Base-by-base conservation (phyloP, 345 rosid genomes). In the Euphorbia peplus region DNA sequence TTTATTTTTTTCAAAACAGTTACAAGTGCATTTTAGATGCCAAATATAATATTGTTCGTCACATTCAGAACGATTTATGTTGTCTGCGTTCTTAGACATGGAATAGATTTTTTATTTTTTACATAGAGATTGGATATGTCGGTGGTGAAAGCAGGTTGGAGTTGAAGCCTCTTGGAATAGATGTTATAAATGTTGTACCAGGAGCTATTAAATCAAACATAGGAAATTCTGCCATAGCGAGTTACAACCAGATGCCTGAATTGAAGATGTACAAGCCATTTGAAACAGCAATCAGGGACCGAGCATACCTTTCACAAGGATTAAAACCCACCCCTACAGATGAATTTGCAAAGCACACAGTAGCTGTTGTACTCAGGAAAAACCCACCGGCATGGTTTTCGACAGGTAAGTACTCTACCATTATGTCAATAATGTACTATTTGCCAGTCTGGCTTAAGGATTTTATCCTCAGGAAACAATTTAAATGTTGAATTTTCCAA, bases 151-250 rank as follows among this genome's bases (percentile, higher is more conserved):
- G 76, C 80, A 90, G 98, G 78, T 81, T 90, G 86, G 97, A 93
- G 76, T 90, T 93, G 5, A 63, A 80, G 28, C 91, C 82, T 51
- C 82, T 90, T 5, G 98, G 97, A 60, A 93, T 93, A 1, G 83
- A 88, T 30, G 95, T 89, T 18, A 76, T 89, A 73, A 84, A 75
- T 48, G 91, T 93, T 44, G 96, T 79, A 18, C 97, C 97, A 0
- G 97, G 96, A 76, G 95, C 90, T 30, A 63, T 91, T 75, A 82
- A 72, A 70, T 86, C 98, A n/a, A 93, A 93, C 83, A 83, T 91
- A 15, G 95, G 84, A 50, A 87, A 76, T 68, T 78, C 91, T 39
- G 92, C 95, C 21, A 11, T 73, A 35, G 75, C 85, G 7, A 81
- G 53, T 81, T 84, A 83, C 83, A 74, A 73, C 62, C 68, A 70